phyloP scores from a whole-genome alignment of 495 filamentous ascomycete genomes.

The Tuber calosporum region DNA sequence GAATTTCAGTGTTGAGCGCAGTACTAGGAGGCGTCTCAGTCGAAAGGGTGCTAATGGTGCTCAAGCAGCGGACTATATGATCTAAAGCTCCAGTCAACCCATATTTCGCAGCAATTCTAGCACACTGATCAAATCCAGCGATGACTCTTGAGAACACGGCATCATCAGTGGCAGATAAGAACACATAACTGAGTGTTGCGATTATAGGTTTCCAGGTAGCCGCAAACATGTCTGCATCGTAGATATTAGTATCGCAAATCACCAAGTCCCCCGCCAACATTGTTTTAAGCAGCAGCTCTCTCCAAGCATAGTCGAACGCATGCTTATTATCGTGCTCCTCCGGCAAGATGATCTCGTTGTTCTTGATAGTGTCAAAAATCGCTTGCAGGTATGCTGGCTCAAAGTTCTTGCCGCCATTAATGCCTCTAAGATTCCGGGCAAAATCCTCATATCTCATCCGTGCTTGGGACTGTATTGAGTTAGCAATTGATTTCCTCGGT shows the following conservation, averaged over 20 bases:
- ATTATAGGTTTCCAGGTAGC: slow-evolving; percentile 93
- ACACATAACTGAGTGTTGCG: slow-evolving; percentile 92
- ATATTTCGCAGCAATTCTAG: slow-evolving; percentile 83
- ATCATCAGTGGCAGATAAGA: slow-evolving; percentile 97
- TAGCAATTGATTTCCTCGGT: slow-evolving; percentile 12
- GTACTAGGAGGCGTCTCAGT: slow-evolving; percentile 70
- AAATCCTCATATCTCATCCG: slow-evolving; percentile 82
- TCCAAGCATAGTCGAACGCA: slow-evolving; percentile 96
- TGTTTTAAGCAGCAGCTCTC: slow-evolving; percentile 81
- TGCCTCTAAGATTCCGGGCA: slow-evolving; percentile 75
- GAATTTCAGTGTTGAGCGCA: slow-evolving; percentile 87
- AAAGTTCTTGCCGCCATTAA: slow-evolving; percentile 82
- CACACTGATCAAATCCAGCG: slow-evolving; percentile 91
- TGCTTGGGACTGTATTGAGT: slow-evolving; percentile 45
- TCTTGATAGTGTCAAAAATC: slow-evolving; percentile 86
- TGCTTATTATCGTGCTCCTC: slow-evolving; percentile 95
- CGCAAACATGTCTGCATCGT: slow-evolving; percentile 94
- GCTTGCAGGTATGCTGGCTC: slow-evolving; percentile 73
- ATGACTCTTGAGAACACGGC: slow-evolving; percentile 91
- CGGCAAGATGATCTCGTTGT: slow-evolving; percentile 89
- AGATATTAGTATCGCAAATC: slow-evolving; percentile 85
- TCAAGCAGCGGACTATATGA: slow-evolving; percentile 79
- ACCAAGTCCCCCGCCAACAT: slow-evolving; percentile 64
- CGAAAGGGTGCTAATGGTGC: slow-evolving; percentile 80
- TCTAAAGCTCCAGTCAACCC: slow-evolving; percentile 78